These are phyloP conservation scores for Fragosphaeria purpurea DNA, from an alignment of 2,329 filamentous ascomycete species.

Conservation along the genomic window DNA sequence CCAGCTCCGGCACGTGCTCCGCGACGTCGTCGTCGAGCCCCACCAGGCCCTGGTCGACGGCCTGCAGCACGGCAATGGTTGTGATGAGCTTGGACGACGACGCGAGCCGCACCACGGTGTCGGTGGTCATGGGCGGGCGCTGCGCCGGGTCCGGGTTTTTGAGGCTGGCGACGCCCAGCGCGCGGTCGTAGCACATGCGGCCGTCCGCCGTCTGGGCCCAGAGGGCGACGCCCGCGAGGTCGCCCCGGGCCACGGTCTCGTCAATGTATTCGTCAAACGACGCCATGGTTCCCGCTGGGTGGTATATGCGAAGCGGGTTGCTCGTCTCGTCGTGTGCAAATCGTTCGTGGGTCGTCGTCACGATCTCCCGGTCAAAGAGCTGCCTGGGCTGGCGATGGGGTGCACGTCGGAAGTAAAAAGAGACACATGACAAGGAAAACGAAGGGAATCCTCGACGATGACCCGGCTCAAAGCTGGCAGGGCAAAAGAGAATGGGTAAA, in stretches of 20 bases:
- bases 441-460: too few species aligned
- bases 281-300: not conserved
- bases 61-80: slow-evolving; percentile 8
- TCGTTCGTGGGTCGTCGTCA: too few species aligned
- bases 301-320: too few species aligned
- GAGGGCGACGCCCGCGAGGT: slow-evolving; percentile 5
- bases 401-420: too few species aligned
- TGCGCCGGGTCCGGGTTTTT: not conserved
- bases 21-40: slow-evolving; percentile 12
- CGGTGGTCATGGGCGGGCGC: slow-evolving; percentile 3
- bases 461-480: too few species aligned
- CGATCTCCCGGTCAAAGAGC: too few species aligned
- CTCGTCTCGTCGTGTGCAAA: too few species aligned
- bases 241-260: slow-evolving; percentile 3
- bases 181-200: not conserved
- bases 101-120: slow-evolving; percentile 6
- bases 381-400: too few species aligned
- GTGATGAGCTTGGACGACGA: slow-evolving; percentile 9
- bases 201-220: slow-evolving; percentile 5
- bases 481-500: too few species aligned
- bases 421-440: too few species aligned
- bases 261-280: slow-evolving; percentile 10
- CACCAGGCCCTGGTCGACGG: slow-evolving; percentile 7
- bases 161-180: slow-evolving; percentile 4
- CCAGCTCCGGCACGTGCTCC: slow-evolving; percentile 31